phyloP scores from a whole-genome alignment of 495 filamentous ascomycete species.

The Pyronema domesticum region DNA sequence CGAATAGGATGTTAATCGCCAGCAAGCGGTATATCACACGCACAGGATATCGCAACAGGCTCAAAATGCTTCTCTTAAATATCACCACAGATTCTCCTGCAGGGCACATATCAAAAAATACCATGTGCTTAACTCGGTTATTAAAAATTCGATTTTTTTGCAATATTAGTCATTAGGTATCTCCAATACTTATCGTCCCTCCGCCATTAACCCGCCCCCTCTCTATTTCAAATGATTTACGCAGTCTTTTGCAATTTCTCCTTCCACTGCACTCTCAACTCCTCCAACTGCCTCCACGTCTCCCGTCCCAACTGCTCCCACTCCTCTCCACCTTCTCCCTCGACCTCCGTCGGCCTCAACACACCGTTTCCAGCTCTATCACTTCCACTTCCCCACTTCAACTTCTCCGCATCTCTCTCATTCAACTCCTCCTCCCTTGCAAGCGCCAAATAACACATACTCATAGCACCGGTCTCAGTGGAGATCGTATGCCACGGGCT shows the following conservation, averaged over 20 bases:
- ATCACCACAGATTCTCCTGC: no score
- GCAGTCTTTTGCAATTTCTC: constrained; percentile 29
- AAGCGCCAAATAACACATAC: constrained; percentile 64
- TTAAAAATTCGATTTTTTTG: no score
- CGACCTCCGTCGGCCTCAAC: constrained; percentile 55
- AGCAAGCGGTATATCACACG: no score
- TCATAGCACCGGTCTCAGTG: constrained; percentile 57
- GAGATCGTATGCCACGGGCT: constrained; percentile 71
- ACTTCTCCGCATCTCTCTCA: constrained; percentile 39
- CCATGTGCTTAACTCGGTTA: no score
- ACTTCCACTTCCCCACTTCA: constrained; percentile 71
- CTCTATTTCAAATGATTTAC: no score
- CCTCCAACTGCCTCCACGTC: constrained; percentile 76
- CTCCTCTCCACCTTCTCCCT: constrained; percentile 48
- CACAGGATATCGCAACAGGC: no score
- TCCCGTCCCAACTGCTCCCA: constrained; percentile 59
- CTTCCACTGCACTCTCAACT: constrained; percentile 64
- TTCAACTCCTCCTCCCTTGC: constrained; percentile 48
- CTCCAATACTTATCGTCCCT: no score
- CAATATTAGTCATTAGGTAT: no score
- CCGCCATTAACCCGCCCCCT: no score
- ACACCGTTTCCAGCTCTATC: constrained; percentile 39
- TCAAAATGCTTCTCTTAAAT: no score
- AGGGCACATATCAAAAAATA: no score
- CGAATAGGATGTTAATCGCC: no score